These are phyloP conservation scores for Rutidosis leptorrhynchoides DNA, from an alignment of 129 eudicot species.

Conservation along the genomic window DNA sequence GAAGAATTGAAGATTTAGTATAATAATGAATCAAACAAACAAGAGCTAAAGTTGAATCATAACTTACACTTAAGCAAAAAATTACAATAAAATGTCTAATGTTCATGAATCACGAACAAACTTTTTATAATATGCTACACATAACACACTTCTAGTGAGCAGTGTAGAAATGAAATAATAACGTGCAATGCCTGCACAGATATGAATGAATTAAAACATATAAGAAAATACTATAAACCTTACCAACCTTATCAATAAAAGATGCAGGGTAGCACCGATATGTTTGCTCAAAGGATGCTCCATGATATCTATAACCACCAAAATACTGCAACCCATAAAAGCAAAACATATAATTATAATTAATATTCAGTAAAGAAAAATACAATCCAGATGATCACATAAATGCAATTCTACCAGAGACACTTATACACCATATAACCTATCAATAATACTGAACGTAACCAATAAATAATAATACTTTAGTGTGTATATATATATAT, in stretches of 20 bases:
- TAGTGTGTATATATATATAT: too few species aligned
- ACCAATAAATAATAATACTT: not conserved
- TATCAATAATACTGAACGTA: not conserved
- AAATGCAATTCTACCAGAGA: not conserved
- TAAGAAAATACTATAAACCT: constrained; percentile 12
- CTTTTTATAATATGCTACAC: not conserved
- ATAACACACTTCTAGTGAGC: not conserved
- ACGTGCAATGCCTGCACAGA: not conserved
- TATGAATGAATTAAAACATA: not conserved
- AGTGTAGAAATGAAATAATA: not conserved
- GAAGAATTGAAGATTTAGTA: constrained; percentile 24
- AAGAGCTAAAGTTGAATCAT: not conserved
- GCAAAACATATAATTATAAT: not conserved
- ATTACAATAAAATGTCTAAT: not conserved
- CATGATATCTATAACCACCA: constrained; percentile 74
- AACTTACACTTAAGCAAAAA: too few species aligned
- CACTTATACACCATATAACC: not conserved
- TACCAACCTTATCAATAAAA: constrained; percentile 84
- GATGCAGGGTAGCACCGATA: constrained; percentile 94
- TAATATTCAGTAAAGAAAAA: not conserved
- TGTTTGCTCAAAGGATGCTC: constrained; percentile 92
- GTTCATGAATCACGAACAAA: not conserved
- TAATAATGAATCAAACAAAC: not conserved
- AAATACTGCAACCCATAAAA: constrained; percentile 57
- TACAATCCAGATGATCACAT: not conserved